A percentile compares a stretch with the other conserved stretches of the same genome.
Conservation (phyloP, 768 basidiomycete genomes). For the Podaxis sp. region DNA sequence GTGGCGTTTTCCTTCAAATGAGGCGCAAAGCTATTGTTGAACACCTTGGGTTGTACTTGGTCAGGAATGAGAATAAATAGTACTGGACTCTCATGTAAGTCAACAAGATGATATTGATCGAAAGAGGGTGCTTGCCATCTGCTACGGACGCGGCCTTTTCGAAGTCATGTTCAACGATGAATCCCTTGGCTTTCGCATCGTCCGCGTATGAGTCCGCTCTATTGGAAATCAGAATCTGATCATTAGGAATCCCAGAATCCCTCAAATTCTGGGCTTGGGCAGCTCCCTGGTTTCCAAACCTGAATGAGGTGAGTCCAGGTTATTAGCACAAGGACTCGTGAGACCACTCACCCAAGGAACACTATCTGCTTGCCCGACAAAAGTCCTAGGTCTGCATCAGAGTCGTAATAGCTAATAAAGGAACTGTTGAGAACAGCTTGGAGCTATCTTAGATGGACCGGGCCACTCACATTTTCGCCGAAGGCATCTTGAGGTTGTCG, state of each 20-base stretch:
- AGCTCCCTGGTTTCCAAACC: slow-evolving; percentile 67
- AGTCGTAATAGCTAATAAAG: slow-evolving; percentile 52
- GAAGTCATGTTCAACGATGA: slow-evolving; percentile 58
- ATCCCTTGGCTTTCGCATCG: slow-evolving; percentile 55
- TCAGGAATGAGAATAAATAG: slow-evolving; percentile 64
- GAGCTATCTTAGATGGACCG: background rate
- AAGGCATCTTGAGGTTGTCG: slow-evolving; percentile 28
- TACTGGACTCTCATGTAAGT: slow-evolving; percentile 31
- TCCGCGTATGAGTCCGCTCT: slow-evolving; percentile 57
- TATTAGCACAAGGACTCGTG: background rate
- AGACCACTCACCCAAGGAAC: slow-evolving; percentile 50
- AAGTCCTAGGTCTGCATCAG: slow-evolving; percentile 53
- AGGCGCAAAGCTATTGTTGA: slow-evolving; percentile 54
- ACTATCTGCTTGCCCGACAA: slow-evolving; percentile 53
- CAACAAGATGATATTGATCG: background rate
- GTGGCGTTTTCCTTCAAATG: slow-evolving; percentile 46
- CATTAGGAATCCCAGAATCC: slow-evolving; percentile 61
- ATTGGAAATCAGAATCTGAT: slow-evolving; percentile 60
- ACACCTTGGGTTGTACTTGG: slow-evolving; percentile 62
- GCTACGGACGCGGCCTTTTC: slow-evolving; percentile 53
- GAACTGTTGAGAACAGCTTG: background rate
- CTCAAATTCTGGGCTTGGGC: slow-evolving; percentile 67
- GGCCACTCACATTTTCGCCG: slow-evolving; percentile 56
- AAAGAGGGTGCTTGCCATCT: slow-evolving; percentile 40
- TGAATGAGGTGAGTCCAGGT: slow-evolving; percentile 19